A percentile compares a stretch with the other conserved stretches of the same genome.
Evolutionary conservation across 2,329 filamentous ascomycete genomes (phyloP).

Genomic region (Talaromyces sp.): DNA sequence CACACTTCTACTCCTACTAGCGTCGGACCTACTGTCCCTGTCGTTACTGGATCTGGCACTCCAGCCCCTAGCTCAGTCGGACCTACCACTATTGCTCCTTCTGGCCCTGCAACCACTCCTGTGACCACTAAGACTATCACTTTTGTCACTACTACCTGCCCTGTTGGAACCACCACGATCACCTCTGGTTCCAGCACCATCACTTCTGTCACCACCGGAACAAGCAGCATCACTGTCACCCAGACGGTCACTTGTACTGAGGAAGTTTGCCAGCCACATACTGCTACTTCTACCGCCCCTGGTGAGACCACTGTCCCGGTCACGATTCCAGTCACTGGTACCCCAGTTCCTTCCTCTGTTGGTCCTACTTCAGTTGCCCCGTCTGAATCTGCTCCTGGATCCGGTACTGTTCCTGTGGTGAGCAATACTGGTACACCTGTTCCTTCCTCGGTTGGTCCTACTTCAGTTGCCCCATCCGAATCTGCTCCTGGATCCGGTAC

Average conservation of each 20-base stretch:
- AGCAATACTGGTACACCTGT: background rate
- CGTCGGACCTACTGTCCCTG: background rate
- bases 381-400: background rate
- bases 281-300: constrained; percentile 1
- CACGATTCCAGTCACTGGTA: background rate
- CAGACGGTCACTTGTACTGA: constrained; percentile 17
- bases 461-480: background rate
- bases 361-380: background rate
- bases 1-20: constrained; percentile 8
- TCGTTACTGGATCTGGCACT: background rate
- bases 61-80: background rate
- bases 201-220: constrained; percentile 14
- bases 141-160: constrained; percentile 16
- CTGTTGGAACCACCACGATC: constrained; percentile 14
- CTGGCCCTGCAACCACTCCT: background rate
- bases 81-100: constrained; percentile 1
- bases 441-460: background rate
- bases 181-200: constrained; percentile 14
- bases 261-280: constrained; percentile 14
- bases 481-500: constrained; percentile 1
- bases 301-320: background rate
- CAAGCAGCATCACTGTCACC: constrained; percentile 15
- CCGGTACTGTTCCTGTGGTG: background rate
- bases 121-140: constrained; percentile 17
- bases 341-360: background rate